A percentile compares a stretch with the other conserved stretches of the same genome.
phyloP scores from a whole-genome alignment of 768 basidiomycete species.

The Cystofilobasidium capitatum region DNA sequence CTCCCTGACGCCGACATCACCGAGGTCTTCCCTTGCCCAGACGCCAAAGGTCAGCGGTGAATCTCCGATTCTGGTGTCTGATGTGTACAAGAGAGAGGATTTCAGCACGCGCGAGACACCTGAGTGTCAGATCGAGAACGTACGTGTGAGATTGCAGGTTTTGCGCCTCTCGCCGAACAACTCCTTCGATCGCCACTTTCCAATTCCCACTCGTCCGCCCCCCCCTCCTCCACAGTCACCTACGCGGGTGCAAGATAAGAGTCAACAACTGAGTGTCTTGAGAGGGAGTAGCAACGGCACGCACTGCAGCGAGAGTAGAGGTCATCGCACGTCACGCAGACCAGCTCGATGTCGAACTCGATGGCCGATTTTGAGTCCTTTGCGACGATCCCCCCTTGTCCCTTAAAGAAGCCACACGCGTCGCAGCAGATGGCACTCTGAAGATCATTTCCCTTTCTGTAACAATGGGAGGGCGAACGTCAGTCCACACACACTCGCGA shows the following conservation, averaged over 20 bases:
- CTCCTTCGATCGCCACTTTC: conserved; percentile 32
- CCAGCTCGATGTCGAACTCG: conserved; percentile 19
- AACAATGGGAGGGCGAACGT: background rate
- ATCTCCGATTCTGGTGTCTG: conserved; percentile 27
- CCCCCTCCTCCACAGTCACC: no score
- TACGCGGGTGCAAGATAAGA: background rate
- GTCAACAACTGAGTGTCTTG: background rate
- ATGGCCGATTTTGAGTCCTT: conserved; percentile 12
- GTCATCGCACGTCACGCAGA: conserved; percentile 30
- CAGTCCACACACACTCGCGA: no score
- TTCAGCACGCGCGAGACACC: background rate
- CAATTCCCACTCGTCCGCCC: conserved; percentile 15
- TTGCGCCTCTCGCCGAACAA: conserved; percentile 29
- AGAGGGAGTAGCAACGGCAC: conserved; percentile 20
- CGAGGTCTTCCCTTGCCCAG: conserved; percentile 8
- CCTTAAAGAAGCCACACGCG: conserved; percentile 14
- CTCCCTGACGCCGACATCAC: background rate
- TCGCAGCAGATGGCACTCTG: conserved; percentile 12
- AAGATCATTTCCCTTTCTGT: conserved; percentile 15
- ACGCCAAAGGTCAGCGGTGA: conserved; percentile 18
- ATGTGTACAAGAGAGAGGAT: background rate
- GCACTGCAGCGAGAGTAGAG: conserved; percentile 32
- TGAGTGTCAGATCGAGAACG: no score
- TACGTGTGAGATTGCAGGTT: conserved; percentile 29
- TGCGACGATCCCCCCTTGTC: conserved; percentile 22